These are phyloP conservation scores for Seiridium unicorne DNA, from an alignment of 2,329 filamentous ascomycete species.

Conservation along the genomic window DNA sequence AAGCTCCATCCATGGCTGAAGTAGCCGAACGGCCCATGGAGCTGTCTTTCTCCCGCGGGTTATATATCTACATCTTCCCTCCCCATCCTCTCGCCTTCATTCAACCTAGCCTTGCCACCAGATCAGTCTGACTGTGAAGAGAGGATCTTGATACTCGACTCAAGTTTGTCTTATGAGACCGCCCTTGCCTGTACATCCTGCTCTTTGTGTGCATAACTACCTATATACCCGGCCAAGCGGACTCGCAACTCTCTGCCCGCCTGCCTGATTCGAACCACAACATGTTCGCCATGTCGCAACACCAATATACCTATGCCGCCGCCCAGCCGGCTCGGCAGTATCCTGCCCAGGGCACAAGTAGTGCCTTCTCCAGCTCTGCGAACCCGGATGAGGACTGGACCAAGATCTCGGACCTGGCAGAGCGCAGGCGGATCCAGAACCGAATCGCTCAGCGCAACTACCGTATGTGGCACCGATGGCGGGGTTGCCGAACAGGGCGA, in stretches of 20 bases:
- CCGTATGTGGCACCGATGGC: slow-evolving; percentile 53
- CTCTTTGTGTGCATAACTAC: not conserved
- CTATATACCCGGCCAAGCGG: not conserved
- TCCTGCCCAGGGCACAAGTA: slow-evolving; percentile 76
- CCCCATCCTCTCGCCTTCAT: not conserved
- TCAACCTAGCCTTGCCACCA: not conserved
- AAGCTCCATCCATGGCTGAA: not conserved
- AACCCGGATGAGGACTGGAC: slow-evolving; percentile 99
- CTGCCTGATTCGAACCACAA: slow-evolving; percentile 10
- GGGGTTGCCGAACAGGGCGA: not conserved
- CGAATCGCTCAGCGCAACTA: slow-evolving; percentile 97
- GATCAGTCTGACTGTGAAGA: not conserved
- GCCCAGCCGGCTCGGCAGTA: slow-evolving; percentile 60
- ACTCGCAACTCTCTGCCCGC: not conserved
- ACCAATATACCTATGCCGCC: slow-evolving; percentile 39
- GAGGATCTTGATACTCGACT: not conserved
- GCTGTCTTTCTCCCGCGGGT: not conserved
- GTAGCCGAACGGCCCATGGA: not conserved
- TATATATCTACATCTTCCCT: not conserved
- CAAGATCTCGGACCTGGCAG: slow-evolving; percentile 95
- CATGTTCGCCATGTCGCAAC: slow-evolving; percentile 44
- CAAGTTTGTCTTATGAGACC: not conserved
- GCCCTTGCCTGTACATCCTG: too few species aligned
- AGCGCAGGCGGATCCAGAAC: slow-evolving; percentile 93
- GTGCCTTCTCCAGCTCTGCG: slow-evolving; percentile 90